Evolutionary conservation across 2,329 filamentous ascomycete genomes (phyloP), one percentile per base, ranked within the genome.

Genomic region (Colletotrichum spaethianum): DNA sequence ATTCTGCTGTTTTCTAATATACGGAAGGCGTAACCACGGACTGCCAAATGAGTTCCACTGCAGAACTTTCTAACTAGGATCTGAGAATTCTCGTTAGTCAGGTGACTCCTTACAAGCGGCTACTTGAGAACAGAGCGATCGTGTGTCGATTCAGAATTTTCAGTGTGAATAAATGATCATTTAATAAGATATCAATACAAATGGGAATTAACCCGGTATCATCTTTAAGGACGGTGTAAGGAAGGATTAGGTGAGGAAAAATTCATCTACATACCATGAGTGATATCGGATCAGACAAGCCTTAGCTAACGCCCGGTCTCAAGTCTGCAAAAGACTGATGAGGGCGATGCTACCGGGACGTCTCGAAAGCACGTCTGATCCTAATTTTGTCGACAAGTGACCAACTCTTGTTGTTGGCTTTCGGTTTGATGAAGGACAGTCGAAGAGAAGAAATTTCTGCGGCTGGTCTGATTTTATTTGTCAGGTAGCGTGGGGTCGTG

Each of bases 161-260:
- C 67, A 69, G 67, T 69, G 67, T 69, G 66, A 65, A 69, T 46
- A 59, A 69, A 57, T 57, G 48, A 69, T 69, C 67, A 69, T 65
- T 33, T 69, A 69, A 65, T 65, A 65, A 69, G 61, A 65, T 69
- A 69, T 69, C 67, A 69, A 63, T 65, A 65, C 36, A 38, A 16
- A 69, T 53, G 61, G 61, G 63, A 52, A 50, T 64, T 57, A 65
- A 52, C 56, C 63, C 63, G 53, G 44, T 57, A 38, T 69, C 67
- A 69, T 69, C 67, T 57, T 69, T 28, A 65, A 63, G 67, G 62
- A 64, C 52, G 33, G 52, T 9, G 40, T n/a, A 9, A 5, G 2
- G 16, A 3, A 28, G 33, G 28, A 28, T 40, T 1, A 33, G n/a
- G 26, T 26, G 38, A 26, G 16, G n/a, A 48, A 64, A 44, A 7